These are phyloP conservation scores for Plasmodium gonderi DNA, from an alignment of 169 alveolate species.

Conservation along the genomic window DNA sequence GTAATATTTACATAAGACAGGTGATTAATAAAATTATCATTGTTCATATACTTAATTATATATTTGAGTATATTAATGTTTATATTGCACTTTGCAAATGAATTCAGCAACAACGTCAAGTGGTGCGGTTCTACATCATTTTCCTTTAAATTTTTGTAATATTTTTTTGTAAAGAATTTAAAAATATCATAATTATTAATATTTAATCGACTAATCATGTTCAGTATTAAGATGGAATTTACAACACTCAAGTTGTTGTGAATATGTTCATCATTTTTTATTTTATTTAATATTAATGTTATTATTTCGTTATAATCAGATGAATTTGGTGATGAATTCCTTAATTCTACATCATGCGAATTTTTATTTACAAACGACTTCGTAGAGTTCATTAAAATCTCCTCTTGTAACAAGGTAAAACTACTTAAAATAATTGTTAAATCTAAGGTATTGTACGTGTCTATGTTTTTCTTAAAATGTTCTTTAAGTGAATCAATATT, in stretches of 20 bases:
- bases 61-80: conserved; percentile 67
- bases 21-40: conserved; percentile 46
- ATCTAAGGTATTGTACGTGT: conserved; percentile 40
- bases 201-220: conserved; percentile 67
- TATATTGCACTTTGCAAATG: conserved; percentile 76
- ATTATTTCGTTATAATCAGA: conserved; percentile 42
- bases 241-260: conserved; percentile 69
- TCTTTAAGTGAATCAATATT: conserved; percentile 37
- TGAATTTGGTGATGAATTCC: neutral
- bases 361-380: conserved; percentile 5
- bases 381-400: neutral
- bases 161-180: conserved; percentile 69
- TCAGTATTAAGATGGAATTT: conserved; percentile 60
- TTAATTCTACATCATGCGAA: neutral
- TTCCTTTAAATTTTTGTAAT: conserved; percentile 72
- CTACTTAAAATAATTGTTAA: conserved; percentile 71
- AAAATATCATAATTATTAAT: conserved; percentile 60
- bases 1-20: conserved; percentile 73
- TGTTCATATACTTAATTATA: conserved; percentile 73
- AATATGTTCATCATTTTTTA: conserved; percentile 65
- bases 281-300: conserved; percentile 41
- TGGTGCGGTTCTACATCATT: conserved; percentile 76
- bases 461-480: conserved; percentile 52
- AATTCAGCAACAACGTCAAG: conserved; percentile 53
- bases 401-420: conserved; percentile 64